A percentile compares a stretch with the other conserved stretches of the same genome.
phyloP scores from a whole-genome alignment of 495 filamentous ascomycete species.

The Penicillium lagena region DNA sequence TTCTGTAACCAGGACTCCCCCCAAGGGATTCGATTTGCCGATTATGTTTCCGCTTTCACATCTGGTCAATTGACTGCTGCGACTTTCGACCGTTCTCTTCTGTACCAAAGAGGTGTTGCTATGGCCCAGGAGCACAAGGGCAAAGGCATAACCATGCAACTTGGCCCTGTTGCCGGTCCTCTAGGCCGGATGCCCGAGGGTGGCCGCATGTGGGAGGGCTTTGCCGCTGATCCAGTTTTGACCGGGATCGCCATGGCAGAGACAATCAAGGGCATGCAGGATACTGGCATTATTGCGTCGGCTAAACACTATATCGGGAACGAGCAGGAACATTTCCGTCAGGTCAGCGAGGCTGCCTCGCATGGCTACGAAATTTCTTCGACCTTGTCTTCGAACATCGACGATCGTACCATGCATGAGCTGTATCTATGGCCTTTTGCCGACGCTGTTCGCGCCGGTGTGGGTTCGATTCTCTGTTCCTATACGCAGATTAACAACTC shows the following conservation, averaged over 20 bases:
- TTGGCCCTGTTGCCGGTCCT: constrained; percentile 91
- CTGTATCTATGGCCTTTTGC: constrained; percentile 87
- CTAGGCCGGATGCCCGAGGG: constrained; percentile 66
- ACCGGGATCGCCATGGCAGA: constrained; percentile 68
- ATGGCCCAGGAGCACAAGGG: constrained; percentile 75
- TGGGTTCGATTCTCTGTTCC: constrained; percentile 87
- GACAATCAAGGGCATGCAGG: constrained; percentile 75
- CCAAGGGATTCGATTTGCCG: constrained; percentile 69
- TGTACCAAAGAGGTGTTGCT: constrained; percentile 67
- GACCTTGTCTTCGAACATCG: constrained; percentile 73
- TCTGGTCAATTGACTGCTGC: constrained; percentile 77
- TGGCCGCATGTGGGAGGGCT: constrained; percentile 79
- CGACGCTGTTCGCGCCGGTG: constrained; percentile 67
- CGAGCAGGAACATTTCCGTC: constrained; percentile 75
- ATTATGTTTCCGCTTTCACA: constrained; percentile 75
- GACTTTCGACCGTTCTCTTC: constrained; percentile 65
- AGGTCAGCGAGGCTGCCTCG: constrained; percentile 55
- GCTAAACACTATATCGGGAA: constrained; percentile 79
- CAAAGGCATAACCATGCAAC: constrained; percentile 78
- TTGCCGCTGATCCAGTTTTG: constrained; percentile 68
- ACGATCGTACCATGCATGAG: constrained; percentile 94
- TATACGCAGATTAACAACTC: constrained; percentile 83
- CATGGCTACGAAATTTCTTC: constrained; percentile 60
- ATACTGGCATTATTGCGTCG: constrained; percentile 72
- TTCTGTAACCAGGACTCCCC: constrained; percentile 90